Evolutionary conservation across 106 monocot genomes (phyloP), one percentile per base, ranked within the genome.

Genomic region (Phalaenopsis aphrodite): DNA sequence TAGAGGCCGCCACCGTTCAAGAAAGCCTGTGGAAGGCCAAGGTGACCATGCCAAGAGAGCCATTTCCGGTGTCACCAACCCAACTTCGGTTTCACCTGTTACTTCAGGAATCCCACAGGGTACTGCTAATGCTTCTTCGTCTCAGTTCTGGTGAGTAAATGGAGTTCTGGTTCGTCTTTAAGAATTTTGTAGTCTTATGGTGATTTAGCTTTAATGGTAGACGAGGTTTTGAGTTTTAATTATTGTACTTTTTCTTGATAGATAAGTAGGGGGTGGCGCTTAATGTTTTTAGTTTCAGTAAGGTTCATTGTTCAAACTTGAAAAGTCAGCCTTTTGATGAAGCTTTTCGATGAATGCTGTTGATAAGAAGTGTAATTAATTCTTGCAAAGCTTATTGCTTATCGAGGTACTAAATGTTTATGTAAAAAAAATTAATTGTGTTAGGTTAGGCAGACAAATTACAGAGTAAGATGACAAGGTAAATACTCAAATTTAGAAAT

Each of bases 41-140:
- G 61, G 78, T 75, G 89, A 84, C 84, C 86, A 86, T 56, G 83
- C 86, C 83, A 72, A 82, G 64, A 89, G 84, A 79, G 15, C 86
- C 42, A 84, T 83, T 77, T 43, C 82, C 16, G 41, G 81, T 56
- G 64, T 85, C 75, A 17, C 84, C 30, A 78, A 75, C 65, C 79
- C 82, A 45, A 57, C 89, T 38, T 37, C 82, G 46, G 75, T 82
- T 82, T 55, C 79, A 9, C 37, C 78, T 69, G 43, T 56, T 46
- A 10, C 52, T 14, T 52, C 52, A 12, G 52, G 52, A 66, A 75
- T 17, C 86, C 76, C 72, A 23, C 75, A 58, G 42, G 36, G 72
- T 73, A 56, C 12, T 47, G 18, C 71, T 75, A 67, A 47, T 49
- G 49, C 21, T 5, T 24, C 49, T 14, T 49, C 76, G 3, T 24